Percentiles rank a stretch among this genome's conserved stretches.
Evolutionary conservation across 2,329 filamentous ascomycete species (phyloP).

Genomic region (Cladophialophora immunda): DNA sequence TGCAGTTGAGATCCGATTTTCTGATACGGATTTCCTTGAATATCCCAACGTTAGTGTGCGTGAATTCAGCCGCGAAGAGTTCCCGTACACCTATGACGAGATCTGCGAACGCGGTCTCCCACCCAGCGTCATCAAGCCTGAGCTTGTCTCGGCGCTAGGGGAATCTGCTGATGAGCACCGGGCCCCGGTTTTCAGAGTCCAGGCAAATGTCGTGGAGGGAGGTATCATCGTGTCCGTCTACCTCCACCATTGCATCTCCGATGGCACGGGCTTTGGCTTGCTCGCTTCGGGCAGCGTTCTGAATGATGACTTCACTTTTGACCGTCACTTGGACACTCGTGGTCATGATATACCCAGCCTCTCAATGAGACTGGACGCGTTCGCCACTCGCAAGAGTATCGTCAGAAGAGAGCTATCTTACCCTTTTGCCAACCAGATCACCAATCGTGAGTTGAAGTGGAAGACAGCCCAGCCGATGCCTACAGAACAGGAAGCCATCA

Average conservation of each 20-base stretch:
- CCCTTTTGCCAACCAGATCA: conserved; percentile 33
- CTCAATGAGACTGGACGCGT: conserved; percentile 34
- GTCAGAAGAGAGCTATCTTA: conserved; percentile 38
- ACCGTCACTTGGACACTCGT: conserved; percentile 29
- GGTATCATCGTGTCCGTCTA: conserved; percentile 40
- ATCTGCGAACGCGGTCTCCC: conserved; percentile 35
- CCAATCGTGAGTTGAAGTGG: conserved; percentile 32
- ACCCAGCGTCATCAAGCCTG: conserved; percentile 38
- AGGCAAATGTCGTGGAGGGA: conserved; percentile 40
- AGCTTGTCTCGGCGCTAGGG: conserved; percentile 37
- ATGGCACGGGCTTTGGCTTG: conserved; percentile 38
- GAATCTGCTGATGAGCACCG: conserved; percentile 36
- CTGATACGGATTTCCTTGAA: conserved; percentile 36
- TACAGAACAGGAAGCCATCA: conserved; percentile 4
- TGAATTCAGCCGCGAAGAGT: conserved; percentile 32
- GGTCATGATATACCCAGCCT: conserved; percentile 25
- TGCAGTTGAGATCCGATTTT: conserved; percentile 39
- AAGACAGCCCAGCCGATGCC: conserved; percentile 23
- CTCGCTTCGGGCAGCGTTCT: conserved; percentile 38
- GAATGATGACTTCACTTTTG: conserved; percentile 35
- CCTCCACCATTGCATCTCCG: conserved; percentile 41
- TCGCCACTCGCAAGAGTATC: conserved; percentile 35
- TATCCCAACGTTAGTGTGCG: conserved; percentile 36
- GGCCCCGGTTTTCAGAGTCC: conserved; percentile 39
- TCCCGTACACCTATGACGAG: conserved; percentile 38